Percentiles rank a stretch among this genome's conserved stretches.
phyloP scores from a whole-genome alignment of 2,329 filamentous ascomycete genomes.

The Alternaria gaisen region DNA sequence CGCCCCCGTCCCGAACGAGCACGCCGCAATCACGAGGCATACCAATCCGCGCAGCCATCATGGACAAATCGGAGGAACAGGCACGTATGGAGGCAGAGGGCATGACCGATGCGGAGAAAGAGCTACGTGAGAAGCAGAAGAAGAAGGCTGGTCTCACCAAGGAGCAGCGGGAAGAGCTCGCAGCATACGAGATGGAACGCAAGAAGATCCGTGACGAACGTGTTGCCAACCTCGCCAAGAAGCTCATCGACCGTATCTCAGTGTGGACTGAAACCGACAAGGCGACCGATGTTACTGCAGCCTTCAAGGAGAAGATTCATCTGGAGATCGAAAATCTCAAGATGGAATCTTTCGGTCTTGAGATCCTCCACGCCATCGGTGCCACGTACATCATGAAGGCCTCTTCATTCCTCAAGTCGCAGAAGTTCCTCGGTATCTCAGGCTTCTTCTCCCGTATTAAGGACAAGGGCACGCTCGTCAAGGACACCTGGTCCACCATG shows the following conservation, averaged over 20 bases:
- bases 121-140: conserved; percentile 81
- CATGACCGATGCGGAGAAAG: conserved; percentile 76
- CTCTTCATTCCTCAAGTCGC: conserved; percentile 86
- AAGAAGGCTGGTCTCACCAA: conserved; percentile 87
- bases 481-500: conserved; percentile 99
- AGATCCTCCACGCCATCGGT: conserved; percentile 95
- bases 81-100: conserved; percentile 70
- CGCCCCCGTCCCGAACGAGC: conserved; percentile 55
- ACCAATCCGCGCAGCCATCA: conserved; percentile 83
- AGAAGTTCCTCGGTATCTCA: conserved; percentile 95
- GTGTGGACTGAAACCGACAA: conserved; percentile 99
- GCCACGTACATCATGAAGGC: conserved; percentile 89
- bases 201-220: conserved; percentile 86
- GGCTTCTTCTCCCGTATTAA: conserved; percentile 94
- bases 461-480: conserved; percentile 95
- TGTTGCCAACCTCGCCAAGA: conserved; percentile 81
- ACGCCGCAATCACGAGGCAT: conserved; percentile 64
- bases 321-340: conserved; percentile 98
- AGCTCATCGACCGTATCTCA: conserved; percentile 87
- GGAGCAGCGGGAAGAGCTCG: conserved; percentile 92
- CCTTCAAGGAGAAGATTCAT: conserved; percentile 93
- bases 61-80: conserved; percentile 86
- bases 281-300: conserved; percentile 79
- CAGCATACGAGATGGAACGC: conserved; percentile 87
- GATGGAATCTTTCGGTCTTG: conserved; percentile 98